A percentile compares a stretch with the other conserved stretches of the same genome.
phyloP scores from a whole-genome alignment of 208 protist species.

The Trypanosoma vivax region DNA sequence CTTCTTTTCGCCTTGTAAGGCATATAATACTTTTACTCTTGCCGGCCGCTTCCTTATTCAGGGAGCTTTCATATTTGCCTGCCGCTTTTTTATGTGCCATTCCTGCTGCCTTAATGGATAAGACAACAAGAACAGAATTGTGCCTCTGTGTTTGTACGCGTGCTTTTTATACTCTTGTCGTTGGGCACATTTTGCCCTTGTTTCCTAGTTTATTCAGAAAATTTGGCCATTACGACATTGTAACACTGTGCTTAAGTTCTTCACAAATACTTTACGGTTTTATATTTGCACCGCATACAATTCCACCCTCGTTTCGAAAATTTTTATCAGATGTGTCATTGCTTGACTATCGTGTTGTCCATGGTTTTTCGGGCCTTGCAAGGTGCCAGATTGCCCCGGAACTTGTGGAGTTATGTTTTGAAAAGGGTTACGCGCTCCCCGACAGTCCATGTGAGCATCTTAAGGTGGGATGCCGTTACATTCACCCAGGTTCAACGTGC shows the following conservation, averaged over 20 bases:
- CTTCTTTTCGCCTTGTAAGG: constrained; percentile 58
- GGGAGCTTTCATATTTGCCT: constrained; percentile 40
- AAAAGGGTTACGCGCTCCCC: constrained; percentile 21
- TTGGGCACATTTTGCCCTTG: constrained; percentile 48
- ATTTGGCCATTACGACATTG: constrained; percentile 77
- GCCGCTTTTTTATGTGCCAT: constrained; percentile 58
- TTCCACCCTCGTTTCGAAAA: constrained; percentile 63
- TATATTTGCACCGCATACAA: constrained; percentile 63
- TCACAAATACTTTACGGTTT: constrained; percentile 73
- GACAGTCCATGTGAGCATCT: constrained; percentile 17
- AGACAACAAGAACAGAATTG: constrained; percentile 62
- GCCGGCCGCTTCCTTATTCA: constrained; percentile 18
- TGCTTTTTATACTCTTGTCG: constrained; percentile 53
- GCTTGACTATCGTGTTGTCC: constrained; percentile 55
- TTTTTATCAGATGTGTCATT: constrained; percentile 63
- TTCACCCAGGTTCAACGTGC: constrained; percentile 59
- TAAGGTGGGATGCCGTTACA: constrained; percentile 32
- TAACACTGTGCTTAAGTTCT: constrained; percentile 71
- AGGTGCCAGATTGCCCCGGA: constrained; percentile 54
- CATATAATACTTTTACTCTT: constrained; percentile 30
- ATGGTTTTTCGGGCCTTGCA: constrained; percentile 53
- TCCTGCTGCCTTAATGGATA: constrained; percentile 71
- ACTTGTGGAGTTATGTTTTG: constrained; percentile 50
- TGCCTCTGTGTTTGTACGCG: constrained; percentile 75
- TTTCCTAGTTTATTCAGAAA: constrained; percentile 37